phyloP scores from a whole-genome alignment of 1,284 basidiomycete species.

The Ceratobasidium sp. region DNA sequence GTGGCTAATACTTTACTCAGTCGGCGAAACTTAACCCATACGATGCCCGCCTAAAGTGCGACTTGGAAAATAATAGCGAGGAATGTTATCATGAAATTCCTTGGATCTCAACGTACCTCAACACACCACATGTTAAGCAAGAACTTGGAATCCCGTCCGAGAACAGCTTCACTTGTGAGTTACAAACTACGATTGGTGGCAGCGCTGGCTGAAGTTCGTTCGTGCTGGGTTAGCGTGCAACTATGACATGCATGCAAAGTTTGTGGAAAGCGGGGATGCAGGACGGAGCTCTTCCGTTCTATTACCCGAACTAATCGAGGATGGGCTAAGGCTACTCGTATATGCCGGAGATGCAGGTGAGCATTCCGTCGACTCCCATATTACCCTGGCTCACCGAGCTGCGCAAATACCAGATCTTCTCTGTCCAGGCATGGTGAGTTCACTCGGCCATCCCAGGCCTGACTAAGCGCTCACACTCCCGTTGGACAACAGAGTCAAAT shows the following conservation, averaged over 20 bases:
- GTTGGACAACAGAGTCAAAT: constrained; percentile 28
- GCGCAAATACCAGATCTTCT: background rate
- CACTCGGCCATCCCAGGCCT: too few relatives aligned
- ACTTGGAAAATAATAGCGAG: constrained; percentile 61
- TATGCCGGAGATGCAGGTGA: constrained; percentile 64
- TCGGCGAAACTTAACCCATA: constrained; percentile 59
- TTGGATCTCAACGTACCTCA: constrained; percentile 64
- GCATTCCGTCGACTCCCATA: constrained; percentile 55
- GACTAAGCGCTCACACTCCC: background rate
- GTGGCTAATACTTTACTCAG: constrained; percentile 61
- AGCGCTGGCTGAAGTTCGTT: constrained; percentile 18
- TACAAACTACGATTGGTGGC: too few relatives aligned
- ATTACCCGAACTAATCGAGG: constrained; percentile 63
- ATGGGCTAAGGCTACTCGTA: constrained; percentile 64
- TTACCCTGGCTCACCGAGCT: background rate
- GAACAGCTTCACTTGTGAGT: constrained; percentile 6
- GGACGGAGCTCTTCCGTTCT: constrained; percentile 64
- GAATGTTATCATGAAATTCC: constrained; percentile 63
- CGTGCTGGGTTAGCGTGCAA: constrained; percentile 59
- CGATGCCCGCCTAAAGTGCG: constrained; percentile 64
- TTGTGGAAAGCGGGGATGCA: constrained; percentile 62
- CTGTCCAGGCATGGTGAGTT: constrained; percentile 20
- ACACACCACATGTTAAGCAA: constrained; percentile 61
- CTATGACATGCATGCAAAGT: constrained; percentile 59
- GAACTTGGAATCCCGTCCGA: constrained; percentile 63